Base-by-base conservation (phyloP, 768 basidiomycete genomes). In the Boletus patriciae region DNA sequence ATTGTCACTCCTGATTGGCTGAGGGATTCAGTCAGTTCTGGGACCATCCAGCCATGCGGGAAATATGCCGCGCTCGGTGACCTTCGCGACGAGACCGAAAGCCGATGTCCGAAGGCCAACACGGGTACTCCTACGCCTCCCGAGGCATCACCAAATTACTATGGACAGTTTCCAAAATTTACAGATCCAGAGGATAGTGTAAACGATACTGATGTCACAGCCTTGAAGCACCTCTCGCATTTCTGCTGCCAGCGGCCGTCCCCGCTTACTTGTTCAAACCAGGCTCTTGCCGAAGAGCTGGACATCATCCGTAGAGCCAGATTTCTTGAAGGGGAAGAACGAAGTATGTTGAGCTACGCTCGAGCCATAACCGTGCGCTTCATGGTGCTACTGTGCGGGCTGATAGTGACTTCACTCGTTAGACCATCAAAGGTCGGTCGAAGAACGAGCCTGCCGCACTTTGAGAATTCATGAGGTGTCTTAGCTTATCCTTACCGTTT, bases 1-100 rank as follows among this genome's bases (percentile, higher is more conserved):
- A 79, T 91, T 23, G 88, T 92, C 12, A 85, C 80, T 3, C 87
- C 88, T 1, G 74, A 82, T 33, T 92, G 90, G 90, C 77, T 92
- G 18, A 76, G 70, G 33, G 80, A 87, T 54, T 88, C 86, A 4
- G 71, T 83, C 18, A 64, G 70, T 25, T 70, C 75, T 42, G 75
- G 78, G 1, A 72, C 64, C 16, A 64, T 75, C 0, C 71, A 84
- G 4, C 80, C 85, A 0, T 89, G 74, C 57, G 79, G 74, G 1
- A 70, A 76, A 37, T 91, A 86, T 66, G 76, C 80, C 38, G 87
- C 86, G 3, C 53, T 91, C 12, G 61, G 68, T 11, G 79, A 83
- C 56, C 70, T 86, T 42, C 76, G 74, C 21, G 71, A 82, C 9
- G 74, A 79, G 55, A 83, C 80, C 0, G 70, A 69, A n/a, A 59